A percentile compares a stretch with the other conserved stretches of the same genome.
These are phyloP conservation scores for Alternaria alternata DNA, from an alignment of 2,329 filamentous ascomycete genomes.

Conservation along the genomic window DNA sequence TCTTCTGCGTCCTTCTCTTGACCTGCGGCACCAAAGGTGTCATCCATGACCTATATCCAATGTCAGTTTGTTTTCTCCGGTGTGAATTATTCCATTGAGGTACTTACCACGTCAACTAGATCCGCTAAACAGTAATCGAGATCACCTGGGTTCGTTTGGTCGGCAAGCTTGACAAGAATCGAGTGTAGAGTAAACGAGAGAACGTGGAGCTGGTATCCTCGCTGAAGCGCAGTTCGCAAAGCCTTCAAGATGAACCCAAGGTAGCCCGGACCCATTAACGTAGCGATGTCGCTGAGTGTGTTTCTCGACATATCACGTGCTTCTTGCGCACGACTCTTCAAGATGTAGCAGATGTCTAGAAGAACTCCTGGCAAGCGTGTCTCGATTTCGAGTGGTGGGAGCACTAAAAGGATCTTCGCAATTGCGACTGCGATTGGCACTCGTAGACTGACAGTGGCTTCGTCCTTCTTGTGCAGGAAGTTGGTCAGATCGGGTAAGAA, in stretches of 20 bases:
- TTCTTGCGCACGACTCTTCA: slow-evolving; percentile 87
- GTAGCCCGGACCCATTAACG: slow-evolving; percentile 80
- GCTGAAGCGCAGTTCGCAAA: slow-evolving; percentile 79
- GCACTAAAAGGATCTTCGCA: slow-evolving; percentile 83
- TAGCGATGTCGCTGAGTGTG: slow-evolving; percentile 83
- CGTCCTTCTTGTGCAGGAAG: slow-evolving; percentile 93
- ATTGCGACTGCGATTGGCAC: slow-evolving; percentile 89
- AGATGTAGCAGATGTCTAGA: slow-evolving; percentile 90
- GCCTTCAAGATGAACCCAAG: slow-evolving; percentile 95
- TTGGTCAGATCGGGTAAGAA: slow-evolving; percentile 82
- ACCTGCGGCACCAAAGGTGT: slow-evolving; percentile 90
- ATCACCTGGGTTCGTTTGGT: slow-evolving; percentile 79
- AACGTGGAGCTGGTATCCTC: slow-evolving; percentile 93
- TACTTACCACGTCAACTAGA: slow-evolving; percentile 72
- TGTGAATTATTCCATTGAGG: not conserved
- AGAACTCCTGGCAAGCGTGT: slow-evolving; percentile 81
- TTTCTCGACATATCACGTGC: slow-evolving; percentile 90
- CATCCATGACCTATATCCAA: slow-evolving; percentile 76
- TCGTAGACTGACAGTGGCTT: slow-evolving; percentile 90
- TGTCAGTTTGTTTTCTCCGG: not conserved
- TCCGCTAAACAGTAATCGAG: slow-evolving; percentile 85
- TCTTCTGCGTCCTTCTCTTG: slow-evolving; percentile 98
- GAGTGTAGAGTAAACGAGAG: slow-evolving; percentile 95
- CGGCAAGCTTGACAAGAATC: slow-evolving; percentile 78
- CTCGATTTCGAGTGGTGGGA: slow-evolving; percentile 76